phyloP scores from a whole-genome alignment of 2,329 filamentous ascomycete species.

The Coleophoma cylindrospora region DNA sequence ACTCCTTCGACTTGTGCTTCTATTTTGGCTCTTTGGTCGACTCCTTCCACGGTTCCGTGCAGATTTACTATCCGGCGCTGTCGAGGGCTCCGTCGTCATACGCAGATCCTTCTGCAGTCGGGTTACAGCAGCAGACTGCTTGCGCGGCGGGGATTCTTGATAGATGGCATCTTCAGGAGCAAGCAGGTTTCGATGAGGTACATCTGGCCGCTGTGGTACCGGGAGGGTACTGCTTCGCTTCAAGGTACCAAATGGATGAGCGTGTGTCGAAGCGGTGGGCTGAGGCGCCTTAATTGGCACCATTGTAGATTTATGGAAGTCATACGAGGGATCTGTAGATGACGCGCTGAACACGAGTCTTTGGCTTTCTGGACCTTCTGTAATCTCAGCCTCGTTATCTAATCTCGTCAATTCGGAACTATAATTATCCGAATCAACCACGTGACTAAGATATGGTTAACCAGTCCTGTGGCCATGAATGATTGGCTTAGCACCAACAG shows the following conservation, averaged over 20 bases:
- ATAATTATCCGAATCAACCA: slow-evolving; percentile 2
- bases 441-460: too few relatives aligned
- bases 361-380: too few relatives aligned
- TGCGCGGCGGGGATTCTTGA: slow-evolving; percentile 53
- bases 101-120: slow-evolving; percentile 35
- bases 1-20: slow-evolving; percentile 54
- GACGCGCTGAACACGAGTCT: not conserved
- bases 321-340: too few relatives aligned
- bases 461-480: too few relatives aligned
- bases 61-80: slow-evolving; percentile 4
- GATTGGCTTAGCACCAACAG: too few relatives aligned
- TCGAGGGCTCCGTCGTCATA: slow-evolving; percentile 16
- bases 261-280: slow-evolving; percentile 8
- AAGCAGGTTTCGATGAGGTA: slow-evolving; percentile 58
- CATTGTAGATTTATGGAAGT: slow-evolving; percentile 11
- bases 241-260: slow-evolving; percentile 16
- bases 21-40: slow-evolving; percentile 19
- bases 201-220: slow-evolving; percentile 2
- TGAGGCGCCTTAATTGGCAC: slow-evolving; percentile 22
- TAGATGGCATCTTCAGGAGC: slow-evolving; percentile 82
- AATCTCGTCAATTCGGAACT: not conserved
- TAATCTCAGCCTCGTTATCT: slow-evolving; percentile 6
- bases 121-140: slow-evolving; percentile 31
- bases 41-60: slow-evolving; percentile 13
- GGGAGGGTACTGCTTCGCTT: slow-evolving; percentile 19